Conservation (phyloP, 495 filamentous ascomycete species). For the Xylaria cubensis region DNA sequence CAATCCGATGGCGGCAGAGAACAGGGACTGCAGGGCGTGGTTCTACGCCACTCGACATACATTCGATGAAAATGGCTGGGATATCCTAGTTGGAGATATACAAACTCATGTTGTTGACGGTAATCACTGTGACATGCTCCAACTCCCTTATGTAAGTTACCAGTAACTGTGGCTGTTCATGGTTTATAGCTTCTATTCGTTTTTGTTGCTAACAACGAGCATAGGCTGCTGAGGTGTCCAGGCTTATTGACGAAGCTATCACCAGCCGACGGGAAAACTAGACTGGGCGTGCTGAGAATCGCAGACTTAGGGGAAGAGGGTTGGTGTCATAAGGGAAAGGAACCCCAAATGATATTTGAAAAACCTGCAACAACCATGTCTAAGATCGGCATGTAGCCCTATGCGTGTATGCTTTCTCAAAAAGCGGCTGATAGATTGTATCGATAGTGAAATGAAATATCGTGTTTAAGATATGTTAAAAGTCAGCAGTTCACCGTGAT, state of each 20-base stretch:
- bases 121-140: conserved; percentile 65
- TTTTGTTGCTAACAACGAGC: background rate
- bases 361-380: background rate
- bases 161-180: background rate
- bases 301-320: background rate
- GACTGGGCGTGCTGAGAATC: background rate
- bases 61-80: conserved; percentile 71
- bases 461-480: background rate
- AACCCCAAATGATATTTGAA: background rate
- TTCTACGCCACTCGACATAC: conserved; percentile 66
- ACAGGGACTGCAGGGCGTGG: conserved; percentile 47
- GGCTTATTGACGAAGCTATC: conserved; percentile 19
- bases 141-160: conserved; percentile 51
- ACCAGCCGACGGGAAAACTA: background rate
- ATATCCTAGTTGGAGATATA: conserved; percentile 61
- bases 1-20: conserved; percentile 53
- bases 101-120: conserved; percentile 58
- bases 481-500: conserved; percentile 40
- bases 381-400: background rate
- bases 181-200: background rate
- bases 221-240: conserved; percentile 16
- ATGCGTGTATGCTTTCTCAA: background rate
- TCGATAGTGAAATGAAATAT: background rate
- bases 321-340: background rate
- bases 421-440: background rate